phyloP scores from a whole-genome alignment of 345 rosid genomes.

The Limnanthes douglasii region DNA sequence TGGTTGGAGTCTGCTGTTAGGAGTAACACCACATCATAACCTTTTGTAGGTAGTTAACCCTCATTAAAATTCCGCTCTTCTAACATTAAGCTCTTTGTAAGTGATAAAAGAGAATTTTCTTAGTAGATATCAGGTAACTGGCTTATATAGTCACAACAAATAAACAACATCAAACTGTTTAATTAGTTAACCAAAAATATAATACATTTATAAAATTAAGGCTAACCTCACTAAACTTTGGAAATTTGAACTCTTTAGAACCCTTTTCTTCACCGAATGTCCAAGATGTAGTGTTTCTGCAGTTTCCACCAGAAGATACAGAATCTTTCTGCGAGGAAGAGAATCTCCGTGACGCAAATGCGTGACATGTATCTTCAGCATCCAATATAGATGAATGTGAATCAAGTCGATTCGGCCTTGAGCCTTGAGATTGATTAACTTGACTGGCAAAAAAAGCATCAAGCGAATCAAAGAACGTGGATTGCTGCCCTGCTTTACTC shows the following conservation, averaged over 20 bases:
- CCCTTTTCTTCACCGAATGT: slow-evolving; percentile 13
- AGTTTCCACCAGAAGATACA: slow-evolving; percentile 14
- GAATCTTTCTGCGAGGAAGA: slow-evolving; percentile 21
- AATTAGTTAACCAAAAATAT: neutral
- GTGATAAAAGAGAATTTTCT: no score
- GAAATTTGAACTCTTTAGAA: slow-evolving; percentile 14
- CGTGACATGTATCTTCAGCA: slow-evolving; percentile 92
- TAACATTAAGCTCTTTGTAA: no score
- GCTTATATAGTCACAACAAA: no score
- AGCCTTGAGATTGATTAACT: slow-evolving; percentile 21
- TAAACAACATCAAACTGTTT: neutral
- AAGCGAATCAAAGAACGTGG: slow-evolving; percentile 57
- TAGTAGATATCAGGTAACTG: no score
- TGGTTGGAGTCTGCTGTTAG: no score
- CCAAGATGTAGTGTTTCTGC: slow-evolving; percentile 15
- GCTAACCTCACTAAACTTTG: slow-evolving; percentile 24
- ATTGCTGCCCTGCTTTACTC: no score
- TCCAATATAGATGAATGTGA: slow-evolving; percentile 56
- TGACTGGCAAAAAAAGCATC: slow-evolving; percentile 49
- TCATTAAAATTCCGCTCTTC: neutral
- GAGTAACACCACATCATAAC: no score
- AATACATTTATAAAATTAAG: slow-evolving; percentile 2
- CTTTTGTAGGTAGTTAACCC: no score
- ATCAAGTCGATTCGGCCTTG: slow-evolving; percentile 16
- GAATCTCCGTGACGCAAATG: slow-evolving; percentile 42